Base-by-base conservation (phyloP, 495 filamentous ascomycete species). In the Parathielavia appendiculata region DNA sequence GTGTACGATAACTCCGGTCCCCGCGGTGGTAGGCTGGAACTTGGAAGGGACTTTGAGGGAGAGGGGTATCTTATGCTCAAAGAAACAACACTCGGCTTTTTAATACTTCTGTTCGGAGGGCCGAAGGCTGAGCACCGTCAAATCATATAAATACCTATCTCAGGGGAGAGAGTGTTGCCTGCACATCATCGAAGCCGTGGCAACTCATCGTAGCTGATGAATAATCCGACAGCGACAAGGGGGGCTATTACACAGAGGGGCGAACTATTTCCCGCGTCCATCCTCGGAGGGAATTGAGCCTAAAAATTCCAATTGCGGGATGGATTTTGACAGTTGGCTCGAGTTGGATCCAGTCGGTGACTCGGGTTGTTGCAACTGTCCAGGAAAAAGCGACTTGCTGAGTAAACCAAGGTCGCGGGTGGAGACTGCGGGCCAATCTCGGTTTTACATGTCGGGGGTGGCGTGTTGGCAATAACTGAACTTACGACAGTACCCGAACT, bases 281-380 rank as follows among this genome's bases (percentile, higher is more conserved):
- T 19, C 26, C n/a, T n/a, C 53, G 14, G 43, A 40, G 10, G 41
- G 41, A 10, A 17, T 19, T 47, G 45, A 32, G 41, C 43, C 39
- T 26, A 38, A 14, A 13, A 22, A n/a, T 56, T 56, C 30, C 53
- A 46, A 35, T 46, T n/a, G 23, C 22, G 40, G 39, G 22, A 54
- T 26, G 17, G n/a, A 13, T 34, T n/a, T 23, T 10, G 19, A 45
- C 6, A 0, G 7, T 19, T 19, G 41, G 41, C 8, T 44, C 34
- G n/a, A n/a, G n/a, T n/a, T 35, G 34, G 34, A 35, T 38, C 10
- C 10, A 11, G 10, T 14, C 35, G 35, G 11, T 38, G n/a, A n/a
- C n/a, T n/a, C n/a, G n/a, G n/a, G n/a, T n/a, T n/a, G 35, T 2
- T 38, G 45, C 23, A 4, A 47, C n/a, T 16, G 52, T 45, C 16